Conservation (phyloP, 345 rosid genomes). For the Lagerstroemia speciosa region DNA sequence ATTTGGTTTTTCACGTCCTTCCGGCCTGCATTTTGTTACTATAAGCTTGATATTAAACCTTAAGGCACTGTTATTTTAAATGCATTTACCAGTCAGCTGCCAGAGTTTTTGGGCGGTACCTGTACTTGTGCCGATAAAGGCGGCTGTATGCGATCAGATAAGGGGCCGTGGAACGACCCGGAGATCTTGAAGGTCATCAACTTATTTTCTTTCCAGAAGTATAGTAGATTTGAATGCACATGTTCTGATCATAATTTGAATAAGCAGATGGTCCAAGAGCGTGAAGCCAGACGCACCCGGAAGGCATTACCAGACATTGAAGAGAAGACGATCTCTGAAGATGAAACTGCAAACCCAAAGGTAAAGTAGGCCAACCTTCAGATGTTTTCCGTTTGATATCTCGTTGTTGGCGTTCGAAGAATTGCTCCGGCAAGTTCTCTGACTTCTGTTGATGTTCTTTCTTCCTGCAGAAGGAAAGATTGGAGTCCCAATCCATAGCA, state of each 20-base stretch:
- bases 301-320: conserved; percentile 39
- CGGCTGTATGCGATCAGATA: conserved; percentile 89
- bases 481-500: neutral
- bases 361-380: conserved; percentile 14
- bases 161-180: conserved; percentile 92
- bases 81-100: conserved; percentile 54
- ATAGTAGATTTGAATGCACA: neutral
- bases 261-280: conserved; percentile 61
- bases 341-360: conserved; percentile 12
- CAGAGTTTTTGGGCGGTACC: conserved; percentile 80
- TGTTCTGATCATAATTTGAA: neutral
- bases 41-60: conserved; percentile 2
- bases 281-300: conserved; percentile 39
- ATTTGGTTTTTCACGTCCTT: too few relatives aligned
- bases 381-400: too few relatives aligned
- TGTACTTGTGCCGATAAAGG: conserved; percentile 83
- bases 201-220: neutral
- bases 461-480: neutral
- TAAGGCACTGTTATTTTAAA: neutral
- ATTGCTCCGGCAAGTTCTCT: neutral
- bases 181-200: conserved; percentile 51
- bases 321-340: conserved; percentile 45
- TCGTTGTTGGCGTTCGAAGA: neutral
- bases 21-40: neutral
- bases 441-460: neutral